phyloP scores from a whole-genome alignment of 2,329 filamentous ascomycete species.

The Epichloe sibirici region DNA sequence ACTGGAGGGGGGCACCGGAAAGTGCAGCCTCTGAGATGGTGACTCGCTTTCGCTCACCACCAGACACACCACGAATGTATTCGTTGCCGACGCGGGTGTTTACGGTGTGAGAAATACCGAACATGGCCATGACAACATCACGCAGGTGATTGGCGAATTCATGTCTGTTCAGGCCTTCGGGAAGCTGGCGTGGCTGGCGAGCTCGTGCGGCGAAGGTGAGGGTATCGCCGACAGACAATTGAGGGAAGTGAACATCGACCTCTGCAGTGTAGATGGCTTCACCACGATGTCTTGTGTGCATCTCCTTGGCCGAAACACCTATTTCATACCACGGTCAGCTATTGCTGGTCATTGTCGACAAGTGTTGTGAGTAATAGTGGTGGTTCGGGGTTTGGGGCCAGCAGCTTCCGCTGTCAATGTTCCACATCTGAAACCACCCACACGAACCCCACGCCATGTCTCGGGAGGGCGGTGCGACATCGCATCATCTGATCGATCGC shows the following conservation, averaged over 20 bases:
- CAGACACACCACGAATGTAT: conserved; percentile 61
- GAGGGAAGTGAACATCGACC: conserved; percentile 70
- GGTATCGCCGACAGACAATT: conserved; percentile 66
- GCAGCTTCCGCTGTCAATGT: conserved; percentile 4
- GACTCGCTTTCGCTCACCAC: conserved; percentile 59
- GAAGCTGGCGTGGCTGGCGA: conserved; percentile 49
- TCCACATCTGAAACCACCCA: conserved; percentile 1
- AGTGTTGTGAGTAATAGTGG: neutral
- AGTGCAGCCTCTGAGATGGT: conserved; percentile 49
- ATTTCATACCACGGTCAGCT: conserved; percentile 7
- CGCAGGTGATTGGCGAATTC: conserved; percentile 44
- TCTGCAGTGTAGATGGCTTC: conserved; percentile 83
- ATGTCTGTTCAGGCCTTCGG: conserved; percentile 41
- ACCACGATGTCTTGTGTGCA: conserved; percentile 67
- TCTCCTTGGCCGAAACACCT: conserved; percentile 57
- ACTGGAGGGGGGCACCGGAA: conserved; percentile 50
- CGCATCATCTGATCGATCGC: neutral
- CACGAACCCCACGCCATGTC: neutral
- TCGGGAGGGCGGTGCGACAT: neutral
- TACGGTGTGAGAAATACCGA: conserved; percentile 60
- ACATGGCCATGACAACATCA: conserved; percentile 65
- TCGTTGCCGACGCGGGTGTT: conserved; percentile 66
- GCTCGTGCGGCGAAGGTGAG: conserved; percentile 65
- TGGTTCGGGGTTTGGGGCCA: neutral
- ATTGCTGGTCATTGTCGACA: neutral